phyloP scores from a whole-genome alignment of 495 filamentous ascomycete species.

The Rusavskia elegans region DNA sequence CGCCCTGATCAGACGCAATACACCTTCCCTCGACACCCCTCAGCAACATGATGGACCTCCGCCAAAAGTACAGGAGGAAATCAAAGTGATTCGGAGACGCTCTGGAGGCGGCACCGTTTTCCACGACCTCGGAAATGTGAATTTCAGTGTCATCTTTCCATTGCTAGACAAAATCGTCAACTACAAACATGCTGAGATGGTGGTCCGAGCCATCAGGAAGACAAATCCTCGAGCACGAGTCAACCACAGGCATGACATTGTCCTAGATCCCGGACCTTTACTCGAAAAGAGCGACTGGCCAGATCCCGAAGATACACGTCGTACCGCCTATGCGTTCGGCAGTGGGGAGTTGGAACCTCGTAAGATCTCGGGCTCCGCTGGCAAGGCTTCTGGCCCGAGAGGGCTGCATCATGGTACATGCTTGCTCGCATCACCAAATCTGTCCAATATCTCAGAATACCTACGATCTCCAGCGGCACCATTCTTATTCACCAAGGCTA shows the following conservation, averaged over 20 bases:
- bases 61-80: constrained; percentile 21
- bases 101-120: constrained; percentile 88
- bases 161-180: constrained; percentile 42
- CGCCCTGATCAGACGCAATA: constrained; percentile 5
- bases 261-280: constrained; percentile 40
- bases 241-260: constrained; percentile 88
- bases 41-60: background rate
- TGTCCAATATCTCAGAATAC: constrained; percentile 46
- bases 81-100: constrained; percentile 61
- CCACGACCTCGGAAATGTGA: constrained; percentile 83
- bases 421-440: constrained; percentile 53
- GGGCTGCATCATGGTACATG: constrained; percentile 88
- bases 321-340: constrained; percentile 3
- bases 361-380: constrained; percentile 86
- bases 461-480: constrained; percentile 56
- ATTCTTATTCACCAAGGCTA: constrained; percentile 66
- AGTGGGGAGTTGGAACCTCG: constrained; percentile 28
- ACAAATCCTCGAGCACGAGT: constrained; percentile 40
- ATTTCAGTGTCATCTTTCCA: constrained; percentile 82
- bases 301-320: constrained; percentile 14
- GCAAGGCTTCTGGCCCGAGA: constrained; percentile 66
- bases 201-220: constrained; percentile 56
- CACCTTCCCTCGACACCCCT: constrained; percentile 10
- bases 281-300: constrained; percentile 10
- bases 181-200: constrained; percentile 80